Evolutionary conservation across 2,329 filamentous ascomycete species (phyloP).

Genomic region (Colletotrichum euphorbiae): DNA sequence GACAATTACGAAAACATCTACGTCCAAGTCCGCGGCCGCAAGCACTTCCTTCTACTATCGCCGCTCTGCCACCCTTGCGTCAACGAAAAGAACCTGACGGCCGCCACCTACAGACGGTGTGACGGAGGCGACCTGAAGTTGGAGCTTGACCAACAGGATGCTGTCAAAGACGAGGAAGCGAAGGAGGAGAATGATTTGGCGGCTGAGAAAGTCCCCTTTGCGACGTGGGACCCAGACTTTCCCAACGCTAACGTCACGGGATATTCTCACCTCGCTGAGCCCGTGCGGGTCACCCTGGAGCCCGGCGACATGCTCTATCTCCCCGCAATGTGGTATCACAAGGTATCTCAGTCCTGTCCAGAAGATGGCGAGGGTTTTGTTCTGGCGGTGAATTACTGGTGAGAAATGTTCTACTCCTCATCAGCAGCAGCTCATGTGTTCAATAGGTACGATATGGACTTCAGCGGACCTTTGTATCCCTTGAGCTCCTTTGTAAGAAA

Average conservation of each 20-base stretch:
- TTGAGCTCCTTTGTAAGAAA: constrained; percentile 65
- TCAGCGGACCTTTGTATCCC: constrained; percentile 75
- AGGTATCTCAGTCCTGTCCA: constrained; percentile 78
- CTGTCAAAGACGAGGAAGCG: constrained; percentile 47
- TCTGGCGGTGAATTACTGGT: constrained; percentile 87
- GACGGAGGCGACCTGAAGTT: constrained; percentile 41
- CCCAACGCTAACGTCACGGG: constrained; percentile 61
- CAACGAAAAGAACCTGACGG: constrained; percentile 68
- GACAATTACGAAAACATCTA: constrained; percentile 91
- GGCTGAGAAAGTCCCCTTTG: constrained; percentile 67
- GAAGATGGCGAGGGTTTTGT: constrained; percentile 79
- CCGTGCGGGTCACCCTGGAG: constrained; percentile 75
- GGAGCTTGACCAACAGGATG: constrained; percentile 46
- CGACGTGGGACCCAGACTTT: constrained; percentile 79
- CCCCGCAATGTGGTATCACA: constrained; percentile 84
- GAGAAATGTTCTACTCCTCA: constrained; percentile 42
- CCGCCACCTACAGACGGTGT: constrained; percentile 68
- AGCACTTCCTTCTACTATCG: constrained; percentile 82
- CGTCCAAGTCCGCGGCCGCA: constrained; percentile 77
- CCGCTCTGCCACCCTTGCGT: constrained; percentile 77
- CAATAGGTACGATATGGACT: constrained; percentile 82
- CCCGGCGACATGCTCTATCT: constrained; percentile 86
- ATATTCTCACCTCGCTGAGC: constrained; percentile 70
- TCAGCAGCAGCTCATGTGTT: background rate
- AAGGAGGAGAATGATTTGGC: constrained; percentile 39